Conservation (phyloP, 805 yeast species). For the Priceomyces haplophilus region DNA sequence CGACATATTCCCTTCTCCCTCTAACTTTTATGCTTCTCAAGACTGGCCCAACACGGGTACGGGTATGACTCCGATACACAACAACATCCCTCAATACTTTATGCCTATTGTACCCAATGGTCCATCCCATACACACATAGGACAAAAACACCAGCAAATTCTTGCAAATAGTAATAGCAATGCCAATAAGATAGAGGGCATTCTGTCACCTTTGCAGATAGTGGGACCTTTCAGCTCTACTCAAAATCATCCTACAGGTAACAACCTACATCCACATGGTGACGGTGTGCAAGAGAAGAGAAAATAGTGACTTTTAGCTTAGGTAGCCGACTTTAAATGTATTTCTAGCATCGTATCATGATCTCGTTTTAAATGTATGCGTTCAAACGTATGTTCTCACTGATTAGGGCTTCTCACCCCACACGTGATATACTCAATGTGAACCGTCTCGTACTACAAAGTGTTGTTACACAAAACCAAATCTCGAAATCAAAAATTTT, state of each 20-base stretch:
- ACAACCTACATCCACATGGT: neutral
- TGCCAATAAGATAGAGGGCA: constrained; percentile 1
- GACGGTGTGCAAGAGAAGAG: neutral
- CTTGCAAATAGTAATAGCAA: neutral
- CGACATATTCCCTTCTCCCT: constrained; percentile 79
- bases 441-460: too few relatives aligned
- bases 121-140: neutral
- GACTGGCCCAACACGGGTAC: constrained; percentile 38
- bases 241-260: constrained; percentile 4
- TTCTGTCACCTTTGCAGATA: constrained; percentile 23
- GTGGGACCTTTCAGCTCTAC: constrained; percentile 33
- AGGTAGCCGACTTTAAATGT: too few relatives aligned
- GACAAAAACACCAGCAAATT: constrained; percentile 9
- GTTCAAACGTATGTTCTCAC: too few relatives aligned
- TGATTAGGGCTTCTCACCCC: too few relatives aligned
- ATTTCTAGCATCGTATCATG: too few relatives aligned
- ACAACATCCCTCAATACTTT: constrained; percentile 36
- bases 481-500: constrained; percentile 1
- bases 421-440: too few relatives aligned
- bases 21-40: constrained; percentile 61
- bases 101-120: constrained; percentile 31
- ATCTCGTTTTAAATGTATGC: too few relatives aligned
- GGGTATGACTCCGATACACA: constrained; percentile 37
- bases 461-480: constrained; percentile 1
- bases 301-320: neutral